A percentile compares a stretch with the other conserved stretches of the same genome.
Evolutionary conservation across 148 eudicot species (phyloP).

Genomic region (Persicaria maculosa): DNA sequence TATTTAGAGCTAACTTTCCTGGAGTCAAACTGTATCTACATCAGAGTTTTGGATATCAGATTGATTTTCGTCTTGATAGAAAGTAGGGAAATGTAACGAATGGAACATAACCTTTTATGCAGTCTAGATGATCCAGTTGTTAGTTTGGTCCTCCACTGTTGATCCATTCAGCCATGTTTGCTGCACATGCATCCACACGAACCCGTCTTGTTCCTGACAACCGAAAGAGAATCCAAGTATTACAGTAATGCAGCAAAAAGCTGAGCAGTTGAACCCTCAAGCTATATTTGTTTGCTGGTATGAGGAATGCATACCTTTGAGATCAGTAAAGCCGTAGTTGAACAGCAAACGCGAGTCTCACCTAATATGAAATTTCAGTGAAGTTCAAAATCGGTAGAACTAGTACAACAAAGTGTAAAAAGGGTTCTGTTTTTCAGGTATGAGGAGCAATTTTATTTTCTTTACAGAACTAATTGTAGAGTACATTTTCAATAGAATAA

Average conservation of each 20-base stretch:
- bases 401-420: not conserved
- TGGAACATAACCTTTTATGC: not conserved
- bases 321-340: conserved; percentile 9
- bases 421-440: too few relatives aligned
- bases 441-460: too few relatives aligned
- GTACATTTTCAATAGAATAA: too few relatives aligned
- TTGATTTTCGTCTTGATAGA: not conserved
- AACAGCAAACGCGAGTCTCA: not conserved
- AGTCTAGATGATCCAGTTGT: conserved; percentile 6
- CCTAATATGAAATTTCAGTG: conserved; percentile 4
- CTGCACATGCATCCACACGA: conserved; percentile 14
- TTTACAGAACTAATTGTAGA: too few relatives aligned
- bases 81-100: too few relatives aligned
- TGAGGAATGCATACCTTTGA: not conserved
- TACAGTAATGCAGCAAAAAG: not conserved
- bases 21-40: not conserved
- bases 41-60: not conserved
- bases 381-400: not conserved
- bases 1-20: not conserved
- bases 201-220: conserved; percentile 5
- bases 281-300: not conserved
- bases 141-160: not conserved
- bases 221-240: not conserved
- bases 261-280: not conserved
- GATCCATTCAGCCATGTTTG: conserved; percentile 10